These are phyloP conservation scores for Gilbertella persicaria DNA, from an alignment of 371 early-diverging fungal species.

Conservation along the genomic window DNA sequence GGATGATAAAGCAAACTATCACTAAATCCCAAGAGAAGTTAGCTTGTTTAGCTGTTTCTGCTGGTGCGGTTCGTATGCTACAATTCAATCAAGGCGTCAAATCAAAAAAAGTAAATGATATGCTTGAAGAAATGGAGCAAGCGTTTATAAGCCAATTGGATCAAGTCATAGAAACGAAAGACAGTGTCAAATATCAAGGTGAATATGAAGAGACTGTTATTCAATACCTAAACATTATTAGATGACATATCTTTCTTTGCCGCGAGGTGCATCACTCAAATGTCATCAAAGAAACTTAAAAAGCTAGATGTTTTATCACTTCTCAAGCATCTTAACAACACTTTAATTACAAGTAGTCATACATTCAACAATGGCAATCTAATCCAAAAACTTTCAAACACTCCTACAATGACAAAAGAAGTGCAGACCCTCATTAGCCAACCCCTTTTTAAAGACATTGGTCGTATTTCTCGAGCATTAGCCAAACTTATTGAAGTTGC, in stretches of 20 bases:
- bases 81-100: slow-evolving; percentile 40
- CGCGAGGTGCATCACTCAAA: slow-evolving; percentile 38
- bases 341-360: slow-evolving; percentile 31
- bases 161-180: slow-evolving; percentile 8
- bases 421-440: slow-evolving; percentile 18
- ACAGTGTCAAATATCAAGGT: slow-evolving; percentile 29
- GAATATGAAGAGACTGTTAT: too few species aligned
- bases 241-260: slow-evolving; percentile 35
- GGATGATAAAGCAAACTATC: slow-evolving; percentile 12
- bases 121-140: slow-evolving; percentile 23
- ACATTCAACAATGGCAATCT: slow-evolving; percentile 32
- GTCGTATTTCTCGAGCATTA: slow-evolving; percentile 44
- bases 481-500: slow-evolving; percentile 26
- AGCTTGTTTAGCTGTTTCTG: slow-evolving; percentile 29
- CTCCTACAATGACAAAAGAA: slow-evolving; percentile 5
- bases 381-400: slow-evolving; percentile 19
- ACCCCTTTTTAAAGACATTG: slow-evolving; percentile 46
- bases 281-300: background rate
- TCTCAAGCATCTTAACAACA: slow-evolving; percentile 26
- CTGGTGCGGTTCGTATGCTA: slow-evolving; percentile 40
- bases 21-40: slow-evolving; percentile 8
- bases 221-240: background rate
- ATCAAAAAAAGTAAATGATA: slow-evolving; percentile 24
- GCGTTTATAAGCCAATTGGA: slow-evolving; percentile 24
- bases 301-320: background rate